Percentiles rank a stretch among this genome's conserved stretches.
phyloP scores from a whole-genome alignment of 495 filamentous ascomycete species.

The Penicillium arizonense region DNA sequence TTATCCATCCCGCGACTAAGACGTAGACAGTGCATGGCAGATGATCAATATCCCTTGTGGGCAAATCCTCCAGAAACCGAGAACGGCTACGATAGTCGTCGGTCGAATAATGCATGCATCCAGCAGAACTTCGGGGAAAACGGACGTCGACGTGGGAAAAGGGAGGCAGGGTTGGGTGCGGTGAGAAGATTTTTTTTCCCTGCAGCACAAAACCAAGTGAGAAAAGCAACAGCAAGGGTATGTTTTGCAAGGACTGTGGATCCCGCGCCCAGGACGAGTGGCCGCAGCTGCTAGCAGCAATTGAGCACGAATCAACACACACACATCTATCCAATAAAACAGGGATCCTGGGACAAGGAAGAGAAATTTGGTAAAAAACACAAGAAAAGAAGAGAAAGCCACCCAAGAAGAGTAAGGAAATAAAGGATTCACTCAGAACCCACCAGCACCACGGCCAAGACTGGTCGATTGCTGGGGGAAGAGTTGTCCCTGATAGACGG shows the following conservation, averaged over 20 bases:
- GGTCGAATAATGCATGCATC: background rate
- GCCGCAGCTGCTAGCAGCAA: background rate
- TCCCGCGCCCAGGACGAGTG: background rate
- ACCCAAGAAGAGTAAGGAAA: conserved; percentile 26
- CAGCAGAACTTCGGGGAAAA: background rate
- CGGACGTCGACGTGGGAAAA: background rate
- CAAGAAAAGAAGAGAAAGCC: conserved; percentile 23
- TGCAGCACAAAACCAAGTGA: conserved; percentile 4
- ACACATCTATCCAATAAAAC: conserved; percentile 5
- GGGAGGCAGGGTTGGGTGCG: background rate
- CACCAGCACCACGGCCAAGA: conserved; percentile 18
- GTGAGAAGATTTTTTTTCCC: conserved; percentile 1
- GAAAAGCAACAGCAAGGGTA: conserved; percentile 3
- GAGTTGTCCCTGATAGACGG: conserved; percentile 28
- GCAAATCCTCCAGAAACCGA: background rate
- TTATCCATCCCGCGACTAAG: background rate
- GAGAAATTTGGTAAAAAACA: conserved; percentile 16
- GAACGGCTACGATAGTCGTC: background rate
- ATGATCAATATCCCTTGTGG: background rate
- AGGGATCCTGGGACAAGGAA: background rate
- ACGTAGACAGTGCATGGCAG: background rate
- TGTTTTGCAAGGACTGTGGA: conserved; percentile 4
- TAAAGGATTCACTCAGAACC: conserved; percentile 12
- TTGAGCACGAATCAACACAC: conserved; percentile 4
- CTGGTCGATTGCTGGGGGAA: conserved; percentile 18